Base-by-base conservation (phyloP, 805 yeast species). In the Kurtzmaniella cleridarum region DNA sequence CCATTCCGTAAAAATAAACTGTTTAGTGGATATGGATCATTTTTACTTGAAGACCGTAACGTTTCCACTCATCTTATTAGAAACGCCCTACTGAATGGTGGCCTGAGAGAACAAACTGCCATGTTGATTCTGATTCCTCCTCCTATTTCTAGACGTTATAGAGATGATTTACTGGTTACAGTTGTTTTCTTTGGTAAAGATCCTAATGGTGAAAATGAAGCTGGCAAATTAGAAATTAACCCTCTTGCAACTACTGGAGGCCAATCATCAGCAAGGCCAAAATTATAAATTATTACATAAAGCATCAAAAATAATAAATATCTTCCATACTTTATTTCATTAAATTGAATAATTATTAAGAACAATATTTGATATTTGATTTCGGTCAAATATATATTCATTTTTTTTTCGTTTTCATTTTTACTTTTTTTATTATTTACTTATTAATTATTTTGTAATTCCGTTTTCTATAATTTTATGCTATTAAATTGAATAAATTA, bases 161-260 rank as follows among this genome's bases (percentile, higher is more conserved):
- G 98, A 59, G 98, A 93, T 64, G 98, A 93, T 60, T 71, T 93
- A 55, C 90, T 98, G 0, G 97, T 90, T 4, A 88, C 96, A 2
- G 98, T 93, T 17, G 87, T 91, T 2, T 93, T 93, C 62, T 93
- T 93, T 57, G 95, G 95, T 10, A 77, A 77, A 17, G 71, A 70
- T 35, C 56, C 60, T 6, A 52, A 56, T n/a, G 64, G 66, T 10
- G 64, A 55, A 40, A 59, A 66, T 45, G 71, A 68, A 26, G 51
- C 50, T 16, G 82, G 82, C 2, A 64, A 64, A 47, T 57, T 79
- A 46, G 83, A 75, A 48, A 67, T 79, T 46, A 79, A 79, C 50
- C 51, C 64, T 17, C 69, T 62, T 15, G 84, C 82, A 18, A 79
- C 84, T 8, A 69, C 73, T 38, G 83, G 83, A 20, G 86, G 84